A percentile compares a stretch with the other conserved stretches of the same genome.
These are phyloP conservation scores for Clathrus columnatus DNA, from an alignment of 768 basidiomycete species.

Conservation along the genomic window DNA sequence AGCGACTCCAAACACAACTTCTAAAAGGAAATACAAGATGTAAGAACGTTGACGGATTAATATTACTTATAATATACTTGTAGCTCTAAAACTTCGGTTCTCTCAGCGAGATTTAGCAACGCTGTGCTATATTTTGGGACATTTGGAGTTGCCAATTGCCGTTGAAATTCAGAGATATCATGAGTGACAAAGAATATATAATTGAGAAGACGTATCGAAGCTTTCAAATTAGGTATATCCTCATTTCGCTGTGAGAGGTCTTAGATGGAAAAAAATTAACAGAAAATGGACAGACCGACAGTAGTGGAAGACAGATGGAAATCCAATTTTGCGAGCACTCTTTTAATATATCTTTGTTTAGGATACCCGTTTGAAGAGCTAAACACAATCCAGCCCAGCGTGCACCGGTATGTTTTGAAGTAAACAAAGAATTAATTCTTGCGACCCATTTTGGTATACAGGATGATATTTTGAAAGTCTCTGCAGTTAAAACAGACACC, in stretches of 20 bases:
- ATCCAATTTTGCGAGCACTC: conserved; percentile 72
- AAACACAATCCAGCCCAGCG: conserved; percentile 77
- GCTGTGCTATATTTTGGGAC: conserved; percentile 61
- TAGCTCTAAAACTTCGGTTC: conserved; percentile 39
- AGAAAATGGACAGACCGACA: conserved; percentile 51
- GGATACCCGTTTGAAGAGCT: conserved; percentile 53
- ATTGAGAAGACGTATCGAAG: conserved; percentile 53
- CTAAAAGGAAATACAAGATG: conserved; percentile 25
- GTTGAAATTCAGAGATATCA: conserved; percentile 69
- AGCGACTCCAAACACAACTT: conserved; percentile 39
- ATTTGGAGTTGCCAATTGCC: conserved; percentile 65
- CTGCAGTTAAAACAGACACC: conserved; percentile 42
- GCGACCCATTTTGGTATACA: conserved; percentile 69
- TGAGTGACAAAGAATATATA: conserved; percentile 51
- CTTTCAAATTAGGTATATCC: conserved; percentile 47
- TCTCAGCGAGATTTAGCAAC: conserved; percentile 48
- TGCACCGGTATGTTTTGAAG: conserved; percentile 67
- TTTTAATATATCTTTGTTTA: conserved; percentile 52
- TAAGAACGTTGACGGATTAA: not conserved
- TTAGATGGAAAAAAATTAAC: conserved; percentile 14
- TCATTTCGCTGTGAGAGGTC: conserved; percentile 53
- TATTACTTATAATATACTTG: conserved; percentile 31
- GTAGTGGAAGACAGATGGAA: conserved; percentile 48
- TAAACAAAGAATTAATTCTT: conserved; percentile 65
- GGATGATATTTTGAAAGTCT: conserved; percentile 49